Base-by-base conservation (phyloP, 75 land plant species). In the Picea sitchensis region DNA sequence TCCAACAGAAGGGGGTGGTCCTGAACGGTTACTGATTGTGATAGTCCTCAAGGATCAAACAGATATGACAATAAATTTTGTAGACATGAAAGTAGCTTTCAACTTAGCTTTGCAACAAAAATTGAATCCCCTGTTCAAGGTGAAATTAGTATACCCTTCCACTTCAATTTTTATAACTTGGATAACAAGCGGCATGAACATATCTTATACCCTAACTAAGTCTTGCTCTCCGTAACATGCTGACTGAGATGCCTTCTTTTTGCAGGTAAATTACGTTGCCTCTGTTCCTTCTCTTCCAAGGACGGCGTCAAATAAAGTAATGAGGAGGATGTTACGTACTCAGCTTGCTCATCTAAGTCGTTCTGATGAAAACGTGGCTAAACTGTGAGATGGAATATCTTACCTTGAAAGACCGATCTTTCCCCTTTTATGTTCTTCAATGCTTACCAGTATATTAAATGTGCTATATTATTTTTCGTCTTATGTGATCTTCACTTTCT, bases 291-390 rank as follows among this genome's bases (percentile, higher is more conserved):
- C 85, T 31, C 92, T 97, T 77, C 98, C 99, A 44, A 88, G 99
- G 47, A 97, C 99, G 59, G 99, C 99, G 57, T 91, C 98, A 63
- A 97, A 97, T 83, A 97, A 97, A 79, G 90, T 97, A 17, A 97
- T 95, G 99, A 85, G 99, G 82, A 88, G 99, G 86, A 79, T 90
- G 71, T 73, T 97, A 72, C 78, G 99, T 6, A 81, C 87, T 54
- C 93, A 95, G 54, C 81, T 90, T 26, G 78, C 86, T 32, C 83
- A 84, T 34, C 26, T 54, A n/a, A 75, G 81, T 38, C 58, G 14
- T 30, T 75, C 76, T 51, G 31, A 75, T 54, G 60, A 32, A 56
- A 58, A 23, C 13, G 7, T 31, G 44, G 60, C 76, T 14, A 75
- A 75, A 58, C 23, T 75, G 3, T 75, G 76, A 75, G 32, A 75